Percentiles rank a stretch among this genome's conserved stretches.
phyloP scores from a whole-genome alignment of 148 eudicot species.

The Amaranthus hypochondriacus region DNA sequence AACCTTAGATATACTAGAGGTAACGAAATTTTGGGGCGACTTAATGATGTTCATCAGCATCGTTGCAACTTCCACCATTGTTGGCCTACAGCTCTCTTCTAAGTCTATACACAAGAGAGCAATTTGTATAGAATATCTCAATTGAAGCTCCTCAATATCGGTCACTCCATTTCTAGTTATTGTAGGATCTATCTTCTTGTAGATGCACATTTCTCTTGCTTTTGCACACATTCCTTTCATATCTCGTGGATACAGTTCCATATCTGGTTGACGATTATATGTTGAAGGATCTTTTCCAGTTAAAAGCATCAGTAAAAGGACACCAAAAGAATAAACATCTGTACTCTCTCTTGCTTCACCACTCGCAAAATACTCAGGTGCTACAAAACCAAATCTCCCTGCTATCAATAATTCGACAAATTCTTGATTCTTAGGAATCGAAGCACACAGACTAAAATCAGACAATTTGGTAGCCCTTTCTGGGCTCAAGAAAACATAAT shows the following conservation, averaged over 20 bases:
- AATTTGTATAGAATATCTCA: background rate
- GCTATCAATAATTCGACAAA: background rate
- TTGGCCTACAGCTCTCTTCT: background rate
- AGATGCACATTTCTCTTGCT: background rate
- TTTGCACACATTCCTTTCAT: background rate
- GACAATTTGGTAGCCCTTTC: background rate
- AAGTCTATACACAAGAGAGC: background rate
- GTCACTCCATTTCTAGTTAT: background rate
- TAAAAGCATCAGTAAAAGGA: constrained; percentile 1
- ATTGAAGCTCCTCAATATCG: background rate
- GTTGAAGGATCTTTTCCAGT: background rate
- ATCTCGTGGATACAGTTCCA: too few species aligned
- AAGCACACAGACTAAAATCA: background rate
- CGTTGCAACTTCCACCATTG: background rate
- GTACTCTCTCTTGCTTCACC: background rate
- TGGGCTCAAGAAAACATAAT: background rate
- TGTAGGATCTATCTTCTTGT: background rate
- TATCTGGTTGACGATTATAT: too few species aligned
- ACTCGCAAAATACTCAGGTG: background rate
- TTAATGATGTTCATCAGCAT: background rate
- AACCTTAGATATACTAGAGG: too few species aligned
- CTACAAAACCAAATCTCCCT: background rate
- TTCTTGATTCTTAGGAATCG: constrained; percentile 5
- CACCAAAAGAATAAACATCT: background rate
- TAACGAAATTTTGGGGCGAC: background rate